These are phyloP conservation scores for Musa balbisiana DNA, from an alignment of 202 grass and related monocot species.

Conservation along the genomic window DNA sequence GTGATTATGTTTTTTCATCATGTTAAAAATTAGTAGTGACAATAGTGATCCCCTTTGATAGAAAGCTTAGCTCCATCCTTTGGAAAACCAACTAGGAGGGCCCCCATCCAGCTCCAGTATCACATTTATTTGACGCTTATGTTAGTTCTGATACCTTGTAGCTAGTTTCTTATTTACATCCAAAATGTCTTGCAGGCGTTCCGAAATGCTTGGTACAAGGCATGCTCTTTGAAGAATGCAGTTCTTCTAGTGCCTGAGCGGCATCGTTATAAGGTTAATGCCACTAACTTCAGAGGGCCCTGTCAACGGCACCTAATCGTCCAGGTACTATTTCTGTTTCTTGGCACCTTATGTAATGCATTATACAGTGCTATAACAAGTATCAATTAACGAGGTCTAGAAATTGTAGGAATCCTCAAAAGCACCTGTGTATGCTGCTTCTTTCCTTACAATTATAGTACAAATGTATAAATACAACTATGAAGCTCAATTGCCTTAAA, in stretches of 20 bases:
- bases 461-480: background rate
- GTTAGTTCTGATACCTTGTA: background rate
- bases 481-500: background rate
- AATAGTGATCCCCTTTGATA: too few relatives aligned
- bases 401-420: background rate
- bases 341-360: background rate
- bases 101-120: background rate
- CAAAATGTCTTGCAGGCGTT: conserved; percentile 48
- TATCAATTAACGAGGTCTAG: background rate
- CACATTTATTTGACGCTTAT: background rate
- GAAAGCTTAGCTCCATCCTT: too few relatives aligned
- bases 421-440: background rate
- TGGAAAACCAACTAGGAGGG: background rate
- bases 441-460: background rate
- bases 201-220: conserved; percentile 45
- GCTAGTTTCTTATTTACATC: background rate
- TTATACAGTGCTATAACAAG: background rate
- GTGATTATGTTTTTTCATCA: too few relatives aligned
- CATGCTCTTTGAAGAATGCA: conserved; percentile 60
- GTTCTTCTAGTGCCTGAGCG: conserved; percentile 60
- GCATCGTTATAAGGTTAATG: conserved; percentile 56
- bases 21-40: too few relatives aligned
- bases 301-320: conserved; percentile 53
- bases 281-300: conserved; percentile 51
- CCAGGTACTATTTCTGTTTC: conserved; percentile 31